These are phyloP conservation scores for Vitis amurensis DNA, from an alignment of 164 flowering plant species.

Conservation along the genomic window DNA sequence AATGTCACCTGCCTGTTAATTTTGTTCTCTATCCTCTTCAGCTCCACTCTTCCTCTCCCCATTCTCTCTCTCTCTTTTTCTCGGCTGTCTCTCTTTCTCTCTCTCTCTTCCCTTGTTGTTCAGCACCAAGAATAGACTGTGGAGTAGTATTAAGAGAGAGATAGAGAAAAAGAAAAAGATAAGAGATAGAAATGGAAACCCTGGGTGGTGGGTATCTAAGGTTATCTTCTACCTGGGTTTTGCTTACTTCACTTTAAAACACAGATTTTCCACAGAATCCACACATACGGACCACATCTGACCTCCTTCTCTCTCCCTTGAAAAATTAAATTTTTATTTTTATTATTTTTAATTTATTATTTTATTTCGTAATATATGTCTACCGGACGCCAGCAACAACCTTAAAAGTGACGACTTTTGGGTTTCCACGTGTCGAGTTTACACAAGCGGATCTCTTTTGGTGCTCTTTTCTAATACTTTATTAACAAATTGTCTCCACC, in stretches of 20 bases:
- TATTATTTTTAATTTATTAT: too few species aligned
- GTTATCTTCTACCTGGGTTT: not conserved
- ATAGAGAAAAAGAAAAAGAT: not conserved
- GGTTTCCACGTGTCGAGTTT: too few species aligned
- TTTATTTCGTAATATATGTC: too few species aligned
- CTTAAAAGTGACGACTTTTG: too few species aligned
- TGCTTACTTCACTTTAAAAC: not conserved
- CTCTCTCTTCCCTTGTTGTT: not conserved
- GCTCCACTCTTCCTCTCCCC: slow-evolving; percentile 45
- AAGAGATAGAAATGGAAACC: not conserved
- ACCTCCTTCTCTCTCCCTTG: not conserved
- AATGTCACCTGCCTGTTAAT: slow-evolving; percentile 43
- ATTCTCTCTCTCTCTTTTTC: slow-evolving; percentile 23
- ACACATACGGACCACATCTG: not conserved
- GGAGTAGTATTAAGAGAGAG: not conserved
- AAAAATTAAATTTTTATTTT: too few species aligned
- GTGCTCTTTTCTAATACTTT: too few species aligned
- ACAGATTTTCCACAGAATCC: not conserved
- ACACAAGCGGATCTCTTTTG: too few species aligned
- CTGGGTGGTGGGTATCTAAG: not conserved
- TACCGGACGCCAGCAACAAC: too few species aligned
- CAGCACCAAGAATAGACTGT: not conserved
- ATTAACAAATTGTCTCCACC: too few species aligned
- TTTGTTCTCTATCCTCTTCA: slow-evolving; percentile 48
- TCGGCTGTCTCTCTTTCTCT: slow-evolving; percentile 19